Evolutionary conservation across 331 rosid species (phyloP), one percentile per base, ranked within the genome.

Genomic region (Arachis monticola): DNA sequence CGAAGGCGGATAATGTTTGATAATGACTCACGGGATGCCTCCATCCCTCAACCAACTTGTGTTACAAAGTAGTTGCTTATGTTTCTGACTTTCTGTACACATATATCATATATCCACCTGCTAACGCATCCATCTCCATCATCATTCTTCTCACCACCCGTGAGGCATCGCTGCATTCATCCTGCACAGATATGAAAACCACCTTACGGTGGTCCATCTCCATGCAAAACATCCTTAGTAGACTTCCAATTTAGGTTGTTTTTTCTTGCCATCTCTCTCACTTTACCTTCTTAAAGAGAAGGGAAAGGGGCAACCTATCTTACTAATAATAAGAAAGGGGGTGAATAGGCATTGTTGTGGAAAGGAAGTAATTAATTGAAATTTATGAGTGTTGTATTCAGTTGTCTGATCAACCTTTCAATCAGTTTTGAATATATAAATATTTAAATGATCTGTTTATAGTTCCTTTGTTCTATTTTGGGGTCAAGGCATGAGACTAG

Each of bases 1-100:
- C 56, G 5, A 51, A 51, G 14, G 17, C 56, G 11, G 17, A 51
- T 12, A 11, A 51, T 51, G 5, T 35, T 35, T 35, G 40, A 35
- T 8, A 51, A 51, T 2, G 6, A 60, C 75, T 83, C 91, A 86
- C 93, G 89, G 72, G 87, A 85, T 70, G 48, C 81, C 82, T 60
- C 76, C 84, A 45, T 66, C 45, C 45, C 79, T 17, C 13, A 42
- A 38, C 42, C 6, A 50, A 10, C 50, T 69, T 56, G 47, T 65
- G 35, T 11, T 66, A 22, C n/a, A 87, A 89, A 84, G 87, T 35
- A 77, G 47, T 75, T 87, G 83, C 77, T 67, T 55, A 70, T 70
- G 64, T 35, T 35, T 35, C 40, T 32, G 27, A 3, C 4, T 2
- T 66, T 60, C 70, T 73, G 68, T 76, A 72, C 75, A 3, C 14